Evolutionary conservation across 176 grass and related monocot genomes (phyloP), one percentile per base, ranked within the genome.

Genomic region (Ananas comosus): DNA sequence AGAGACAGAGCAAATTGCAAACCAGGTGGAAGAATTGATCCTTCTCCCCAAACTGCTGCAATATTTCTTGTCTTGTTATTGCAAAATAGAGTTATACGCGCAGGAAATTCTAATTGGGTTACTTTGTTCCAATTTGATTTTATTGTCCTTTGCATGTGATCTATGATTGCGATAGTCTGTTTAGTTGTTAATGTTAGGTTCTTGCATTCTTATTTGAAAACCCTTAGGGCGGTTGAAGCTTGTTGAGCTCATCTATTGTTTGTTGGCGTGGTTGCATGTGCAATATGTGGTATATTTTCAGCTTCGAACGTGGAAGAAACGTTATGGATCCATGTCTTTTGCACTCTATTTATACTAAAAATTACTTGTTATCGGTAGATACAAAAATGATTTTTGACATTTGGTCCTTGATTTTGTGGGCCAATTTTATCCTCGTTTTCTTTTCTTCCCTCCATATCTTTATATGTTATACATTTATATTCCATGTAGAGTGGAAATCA

Each of bases 401-500:
- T 63, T 21, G 21, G 12, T 63, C 21, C 10, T 29, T 71, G 11
- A 68, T 51, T 21, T n/a, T 14, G 6, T n/a, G 27, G 14, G 50
- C 22, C 17, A 68, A 18, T 68, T 23, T 49, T 19, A 50, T 2
- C 12, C 33, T 42, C 6, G 33, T 42, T 42, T 42, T 71, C 73
- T 22, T 69, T 80, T 72, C 47, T 63, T 42, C 33, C 33, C 33
- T 42, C 33, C 33, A 7, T 42, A 42, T 42, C 33, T 6, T 42
- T 42, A 42, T 42, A 42, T 42, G 33, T 72, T 12, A 69, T 74
- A 51, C 47, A 12, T n/a, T 73, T 68, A 21, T 80, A 29, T 75
- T 21, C 22, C 47, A 70, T 48, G 56, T 65, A 97, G 93, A 97
- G 23, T 97, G 93, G 93, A 97, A 97, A 75, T 67, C 78, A 25